phyloP scores from a whole-genome alignment of 2,329 filamentous ascomycete genomes.

The Cryphonectria radicalis region DNA sequence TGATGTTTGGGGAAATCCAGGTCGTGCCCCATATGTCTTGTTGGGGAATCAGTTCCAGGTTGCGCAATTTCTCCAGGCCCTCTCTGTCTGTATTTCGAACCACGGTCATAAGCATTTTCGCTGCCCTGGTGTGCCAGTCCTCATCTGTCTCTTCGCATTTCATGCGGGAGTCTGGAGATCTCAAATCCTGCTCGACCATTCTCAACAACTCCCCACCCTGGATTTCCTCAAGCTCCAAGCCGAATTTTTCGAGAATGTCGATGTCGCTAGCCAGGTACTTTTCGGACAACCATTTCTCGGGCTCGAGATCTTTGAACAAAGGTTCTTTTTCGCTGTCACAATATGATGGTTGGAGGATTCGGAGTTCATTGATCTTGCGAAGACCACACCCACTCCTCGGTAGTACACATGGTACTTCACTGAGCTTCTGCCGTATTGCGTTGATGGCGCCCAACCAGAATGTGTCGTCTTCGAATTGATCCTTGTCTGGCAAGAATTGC shows the following conservation, averaged over 20 bases:
- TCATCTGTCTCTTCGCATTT: slow-evolving; percentile 23
- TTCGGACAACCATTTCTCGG: slow-evolving; percentile 27
- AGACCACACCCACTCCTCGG: slow-evolving; percentile 11
- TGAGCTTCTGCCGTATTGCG: slow-evolving; percentile 33
- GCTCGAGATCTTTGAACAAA: slow-evolving; percentile 33
- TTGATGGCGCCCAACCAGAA: slow-evolving; percentile 37
- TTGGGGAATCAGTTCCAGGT: neutral
- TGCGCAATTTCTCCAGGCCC: neutral
- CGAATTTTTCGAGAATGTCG: slow-evolving; percentile 8
- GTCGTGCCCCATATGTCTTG: neutral
- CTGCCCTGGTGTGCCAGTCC: slow-evolving; percentile 32
- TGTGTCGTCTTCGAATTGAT: slow-evolving; percentile 33
- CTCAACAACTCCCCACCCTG: neutral
- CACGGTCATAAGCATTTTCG: slow-evolving; percentile 28
- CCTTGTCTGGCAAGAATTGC: slow-evolving; percentile 45
- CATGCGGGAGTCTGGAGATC: slow-evolving; percentile 22
- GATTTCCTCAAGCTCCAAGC: slow-evolving; percentile 19
- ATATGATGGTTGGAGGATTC: neutral
- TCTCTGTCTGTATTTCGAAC: fast-evolving
- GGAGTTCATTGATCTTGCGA: slow-evolving; percentile 18
- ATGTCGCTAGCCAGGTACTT: slow-evolving; percentile 21
- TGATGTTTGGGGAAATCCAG: neutral
- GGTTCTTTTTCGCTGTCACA: slow-evolving; percentile 32
- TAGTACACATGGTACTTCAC: slow-evolving; percentile 27
- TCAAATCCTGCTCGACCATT: neutral